Evolutionary conservation across 2,329 filamentous ascomycete species (phyloP).

Genomic region (Corinectria fuckeliana): DNA sequence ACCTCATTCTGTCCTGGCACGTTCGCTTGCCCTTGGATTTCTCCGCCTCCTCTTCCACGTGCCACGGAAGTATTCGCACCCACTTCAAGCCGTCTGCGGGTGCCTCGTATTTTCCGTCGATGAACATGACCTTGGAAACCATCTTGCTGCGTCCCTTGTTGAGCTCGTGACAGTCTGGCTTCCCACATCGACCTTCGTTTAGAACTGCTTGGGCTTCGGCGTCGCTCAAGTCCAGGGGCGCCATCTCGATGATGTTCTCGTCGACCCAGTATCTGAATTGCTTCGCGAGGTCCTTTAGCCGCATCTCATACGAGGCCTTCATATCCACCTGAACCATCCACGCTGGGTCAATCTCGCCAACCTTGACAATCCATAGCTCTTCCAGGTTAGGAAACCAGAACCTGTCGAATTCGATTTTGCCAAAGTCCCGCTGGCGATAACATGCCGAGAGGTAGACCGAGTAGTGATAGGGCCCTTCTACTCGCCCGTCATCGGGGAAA

Average conservation of each 20-base stretch:
- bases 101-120: slow-evolving; percentile 43
- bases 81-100: slow-evolving; percentile 37
- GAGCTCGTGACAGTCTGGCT: slow-evolving; percentile 43
- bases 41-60: slow-evolving; percentile 36
- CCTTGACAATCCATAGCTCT: slow-evolving; percentile 49
- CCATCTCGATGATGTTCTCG: slow-evolving; percentile 47
- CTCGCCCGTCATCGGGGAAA: slow-evolving; percentile 46
- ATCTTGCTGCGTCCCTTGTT: slow-evolving; percentile 45
- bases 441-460: slow-evolving; percentile 44
- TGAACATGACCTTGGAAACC: slow-evolving; percentile 47
- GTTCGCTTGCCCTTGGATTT: slow-evolving; percentile 36
- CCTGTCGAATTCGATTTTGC: slow-evolving; percentile 45
- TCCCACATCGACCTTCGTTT: slow-evolving; percentile 45
- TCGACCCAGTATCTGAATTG: slow-evolving; percentile 49
- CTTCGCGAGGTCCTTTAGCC: slow-evolving; percentile 42
- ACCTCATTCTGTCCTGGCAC: slow-evolving; percentile 45
- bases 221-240: slow-evolving; percentile 43
- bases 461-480: slow-evolving; percentile 44
- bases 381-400: slow-evolving; percentile 49
- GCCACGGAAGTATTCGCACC: slow-evolving; percentile 44
- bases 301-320: slow-evolving; percentile 39
- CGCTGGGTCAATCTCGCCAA: slow-evolving; percentile 46
- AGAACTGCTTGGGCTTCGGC: slow-evolving; percentile 44
- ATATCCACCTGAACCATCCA: slow-evolving; percentile 46
- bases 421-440: slow-evolving; percentile 40